These are phyloP conservation scores for Pharus latifolius DNA, from an alignment of 176 grass and related monocot species.

Conservation along the genomic window DNA sequence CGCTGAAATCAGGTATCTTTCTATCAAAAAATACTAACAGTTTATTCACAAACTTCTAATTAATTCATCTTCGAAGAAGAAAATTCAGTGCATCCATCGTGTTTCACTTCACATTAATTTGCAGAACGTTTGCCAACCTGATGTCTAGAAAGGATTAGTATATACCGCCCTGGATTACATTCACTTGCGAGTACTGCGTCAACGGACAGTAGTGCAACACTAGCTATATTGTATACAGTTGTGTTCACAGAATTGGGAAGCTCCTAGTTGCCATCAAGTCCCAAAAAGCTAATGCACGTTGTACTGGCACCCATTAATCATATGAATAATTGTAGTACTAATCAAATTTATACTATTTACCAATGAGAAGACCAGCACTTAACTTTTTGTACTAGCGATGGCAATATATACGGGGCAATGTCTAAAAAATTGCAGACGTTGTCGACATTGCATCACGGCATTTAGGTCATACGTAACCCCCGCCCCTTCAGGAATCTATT, in stretches of 20 bases:
- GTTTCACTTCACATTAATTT: neutral
- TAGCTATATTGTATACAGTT: neutral
- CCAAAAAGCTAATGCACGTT: neutral
- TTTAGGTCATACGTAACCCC: neutral
- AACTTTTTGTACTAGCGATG: too few relatives aligned
- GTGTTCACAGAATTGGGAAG: neutral
- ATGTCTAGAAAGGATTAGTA: constrained; percentile 4
- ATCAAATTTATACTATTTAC: too few relatives aligned
- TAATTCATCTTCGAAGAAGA: neutral
- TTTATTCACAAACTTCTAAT: too few relatives aligned
- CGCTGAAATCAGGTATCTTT: too few relatives aligned
- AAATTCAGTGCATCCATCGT: neutral
- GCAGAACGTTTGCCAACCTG: neutral
- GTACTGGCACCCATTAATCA: neutral
- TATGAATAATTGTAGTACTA: too few relatives aligned
- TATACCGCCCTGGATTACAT: neutral
- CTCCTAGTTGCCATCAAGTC: neutral
- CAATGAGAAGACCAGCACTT: too few relatives aligned
- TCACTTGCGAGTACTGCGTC: neutral
- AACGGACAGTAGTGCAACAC: neutral
- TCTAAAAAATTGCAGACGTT: too few relatives aligned
- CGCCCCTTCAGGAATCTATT: neutral
- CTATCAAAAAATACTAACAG: too few relatives aligned
- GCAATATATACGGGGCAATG: too few relatives aligned
- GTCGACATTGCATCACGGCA: neutral